phyloP scores from a whole-genome alignment of 176 grass and related monocot species.

The Musa schizocarpa region DNA sequence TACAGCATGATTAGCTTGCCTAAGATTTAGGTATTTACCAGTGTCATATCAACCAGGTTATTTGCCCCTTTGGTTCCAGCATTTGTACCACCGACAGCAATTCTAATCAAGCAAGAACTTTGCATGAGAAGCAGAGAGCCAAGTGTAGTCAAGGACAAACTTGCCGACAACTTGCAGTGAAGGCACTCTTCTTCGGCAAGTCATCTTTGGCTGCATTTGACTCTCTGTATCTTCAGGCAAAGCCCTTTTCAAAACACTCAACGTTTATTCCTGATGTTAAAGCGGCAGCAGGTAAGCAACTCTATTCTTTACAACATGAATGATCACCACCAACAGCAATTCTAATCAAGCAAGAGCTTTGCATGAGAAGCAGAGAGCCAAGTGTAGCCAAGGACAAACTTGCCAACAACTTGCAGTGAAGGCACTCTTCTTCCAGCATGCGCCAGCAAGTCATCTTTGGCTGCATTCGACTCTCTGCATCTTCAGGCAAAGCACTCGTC shows the following conservation, averaged over 20 bases:
- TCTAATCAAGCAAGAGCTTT: constrained; percentile 5
- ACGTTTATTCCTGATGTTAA: not conserved
- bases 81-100: not conserved
- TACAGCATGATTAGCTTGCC: too few species aligned
- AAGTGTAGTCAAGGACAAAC: constrained; percentile 24
- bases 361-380: constrained; percentile 18
- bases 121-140: constrained; percentile 18
- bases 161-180: not conserved
- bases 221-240: constrained; percentile 13
- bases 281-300: not conserved
- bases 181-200: not conserved
- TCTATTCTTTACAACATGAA: not conserved
- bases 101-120: constrained; percentile 5
- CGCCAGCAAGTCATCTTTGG: constrained; percentile 26
- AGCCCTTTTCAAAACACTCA: not conserved
- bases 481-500: constrained; percentile 2
- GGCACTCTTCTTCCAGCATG: not conserved
- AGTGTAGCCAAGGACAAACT: constrained; percentile 26
- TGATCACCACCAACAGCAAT: not conserved
- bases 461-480: constrained; percentile 17
- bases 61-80: too few species aligned
- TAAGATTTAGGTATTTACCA: too few species aligned
- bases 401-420: not conserved
- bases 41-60: too few species aligned
- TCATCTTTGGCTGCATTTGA: constrained; percentile 21